Conservation (phyloP, 768 basidiomycete genomes). For the Polyporus arcularius region DNA sequence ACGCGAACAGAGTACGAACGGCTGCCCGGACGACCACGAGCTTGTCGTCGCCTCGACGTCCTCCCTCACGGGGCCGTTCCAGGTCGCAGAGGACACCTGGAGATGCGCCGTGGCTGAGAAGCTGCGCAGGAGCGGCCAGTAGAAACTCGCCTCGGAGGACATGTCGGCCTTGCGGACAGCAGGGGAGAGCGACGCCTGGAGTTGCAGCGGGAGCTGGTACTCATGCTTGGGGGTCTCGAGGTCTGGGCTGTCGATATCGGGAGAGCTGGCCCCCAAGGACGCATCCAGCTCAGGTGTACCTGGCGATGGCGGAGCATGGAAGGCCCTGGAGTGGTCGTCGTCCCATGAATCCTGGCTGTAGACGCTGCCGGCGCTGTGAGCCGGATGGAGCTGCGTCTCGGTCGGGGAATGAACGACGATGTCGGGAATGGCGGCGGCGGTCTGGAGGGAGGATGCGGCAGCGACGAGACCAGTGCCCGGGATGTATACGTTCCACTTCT, state of each 20-base stretch:
- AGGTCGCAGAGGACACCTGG: constrained; percentile 13
- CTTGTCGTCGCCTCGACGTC: not conserved
- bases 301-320: not conserved
- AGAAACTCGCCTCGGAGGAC: constrained; percentile 12
- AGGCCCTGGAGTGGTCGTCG: not conserved
- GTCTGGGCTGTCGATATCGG: not conserved
- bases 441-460: not conserved
- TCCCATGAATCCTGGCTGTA: constrained; percentile 2
- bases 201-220: not conserved
- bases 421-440: not conserved
- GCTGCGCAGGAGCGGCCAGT: constrained; percentile 9
- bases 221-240: constrained; percentile 4
- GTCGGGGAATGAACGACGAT: constrained; percentile 12
- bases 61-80: constrained; percentile 13
- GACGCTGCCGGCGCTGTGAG: constrained; percentile 6
- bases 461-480: not conserved
- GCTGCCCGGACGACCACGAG: constrained; percentile 9
- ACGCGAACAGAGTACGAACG: constrained; percentile 3
- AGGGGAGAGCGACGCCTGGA: not conserved
- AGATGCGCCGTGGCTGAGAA: constrained; percentile 7
- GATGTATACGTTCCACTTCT: constrained; percentile 4
- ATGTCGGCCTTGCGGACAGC: constrained; percentile 1
- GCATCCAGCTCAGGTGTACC: constrained; percentile 2
- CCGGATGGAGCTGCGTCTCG: not conserved
- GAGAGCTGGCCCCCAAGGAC: not conserved